phyloP scores from a whole-genome alignment of 768 basidiomycete genomes.

The Nevesoporus exiguus region DNA sequence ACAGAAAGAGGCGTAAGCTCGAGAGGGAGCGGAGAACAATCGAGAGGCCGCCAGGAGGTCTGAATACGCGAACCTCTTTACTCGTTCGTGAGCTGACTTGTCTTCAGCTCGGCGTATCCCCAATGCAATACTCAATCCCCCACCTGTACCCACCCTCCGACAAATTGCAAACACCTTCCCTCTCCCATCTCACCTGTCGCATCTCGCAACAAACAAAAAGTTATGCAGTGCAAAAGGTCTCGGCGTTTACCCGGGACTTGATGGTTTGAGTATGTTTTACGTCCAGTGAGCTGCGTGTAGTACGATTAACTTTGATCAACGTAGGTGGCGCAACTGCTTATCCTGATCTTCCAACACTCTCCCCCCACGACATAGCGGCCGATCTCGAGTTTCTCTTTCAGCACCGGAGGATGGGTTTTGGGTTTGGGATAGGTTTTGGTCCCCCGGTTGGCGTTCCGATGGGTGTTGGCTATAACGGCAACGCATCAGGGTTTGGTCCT shows the following conservation, averaged over 20 bases:
- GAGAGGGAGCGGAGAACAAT: slow-evolving; percentile 80
- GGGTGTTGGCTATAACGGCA: slow-evolving; percentile 12
- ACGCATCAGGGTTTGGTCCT: slow-evolving; percentile 18
- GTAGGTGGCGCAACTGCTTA: slow-evolving; percentile 41
- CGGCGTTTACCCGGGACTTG: slow-evolving; percentile 16
- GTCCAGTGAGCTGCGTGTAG: slow-evolving; percentile 3
- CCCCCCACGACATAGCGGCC: slow-evolving; percentile 44
- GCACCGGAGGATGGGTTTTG: slow-evolving; percentile 31
- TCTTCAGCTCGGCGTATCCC: slow-evolving; percentile 58
- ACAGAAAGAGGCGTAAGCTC: slow-evolving; percentile 76
- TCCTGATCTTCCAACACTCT: slow-evolving; percentile 38
- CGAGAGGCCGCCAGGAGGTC: slow-evolving; percentile 76
- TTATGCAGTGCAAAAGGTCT: slow-evolving; percentile 18
- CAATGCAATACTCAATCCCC: slow-evolving; percentile 45
- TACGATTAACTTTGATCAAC: slow-evolving; percentile 21
- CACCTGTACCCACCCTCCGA: slow-evolving; percentile 59
- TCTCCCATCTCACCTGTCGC: slow-evolving; percentile 33
- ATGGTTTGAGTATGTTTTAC: slow-evolving; percentile 16
- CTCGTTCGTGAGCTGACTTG: slow-evolving; percentile 2
- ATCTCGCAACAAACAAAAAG: slow-evolving; percentile 20
- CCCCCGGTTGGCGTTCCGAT: slow-evolving; percentile 21
- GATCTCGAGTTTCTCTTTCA: slow-evolving; percentile 57
- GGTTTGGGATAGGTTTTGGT: slow-evolving; percentile 26
- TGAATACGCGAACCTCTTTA: slow-evolving; percentile 21
- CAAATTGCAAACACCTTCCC: slow-evolving; percentile 62